Evolutionary conservation across 2,329 filamentous ascomycete genomes (phyloP), one percentile per base, ranked within the genome.

Genomic region (Colletotrichum lentis): DNA sequence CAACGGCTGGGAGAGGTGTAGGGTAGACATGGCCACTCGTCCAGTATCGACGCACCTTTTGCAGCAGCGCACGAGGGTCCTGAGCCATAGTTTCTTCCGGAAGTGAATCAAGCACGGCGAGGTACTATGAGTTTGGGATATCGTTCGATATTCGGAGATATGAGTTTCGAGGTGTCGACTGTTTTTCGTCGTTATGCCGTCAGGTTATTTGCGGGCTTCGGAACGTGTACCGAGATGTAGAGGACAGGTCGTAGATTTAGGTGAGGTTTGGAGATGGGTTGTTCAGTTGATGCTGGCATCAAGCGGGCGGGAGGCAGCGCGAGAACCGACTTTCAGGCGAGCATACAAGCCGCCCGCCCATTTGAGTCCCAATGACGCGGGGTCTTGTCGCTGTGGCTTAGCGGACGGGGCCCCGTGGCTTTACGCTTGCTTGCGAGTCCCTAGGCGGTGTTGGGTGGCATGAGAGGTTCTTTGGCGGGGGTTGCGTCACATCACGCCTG

Each of bases 31-130:
- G 16, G 14, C 18, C 2, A 7, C 43, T 18, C 35, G 4, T 52
- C 22, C 35, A 24, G 22, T 27, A 66, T 43, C 41, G 69, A 70
- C 76, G 70, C 74, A 93, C 91, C 86, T 94, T 93, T 80, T 94
- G 91, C 55, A 95, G 84, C 65, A 96, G 84, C 72, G 88, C 90
- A 77, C 90, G 88, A 70, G 92, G 92, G 79, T 95, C 92, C 83
- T 91, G 88, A 71, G 90, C 84, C 90, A 94, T 94, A 69, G 44
- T 67, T 62, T 80, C 75, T 67, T 62, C 80, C 75, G 67, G 22
- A 65, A 49, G 53, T 49, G 5, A 46, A 58, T 39, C 20, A 41
- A 49, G 53, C 41, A 54, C 43, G 11, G 24, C 35, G 56, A 18
- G 46, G 49, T 10, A n/a, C 41, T 49, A 31, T 18, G 24, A 27